Base-by-base conservation (phyloP, 371 early-diverging fungal species). In the Rhizopus sp. region DNA sequence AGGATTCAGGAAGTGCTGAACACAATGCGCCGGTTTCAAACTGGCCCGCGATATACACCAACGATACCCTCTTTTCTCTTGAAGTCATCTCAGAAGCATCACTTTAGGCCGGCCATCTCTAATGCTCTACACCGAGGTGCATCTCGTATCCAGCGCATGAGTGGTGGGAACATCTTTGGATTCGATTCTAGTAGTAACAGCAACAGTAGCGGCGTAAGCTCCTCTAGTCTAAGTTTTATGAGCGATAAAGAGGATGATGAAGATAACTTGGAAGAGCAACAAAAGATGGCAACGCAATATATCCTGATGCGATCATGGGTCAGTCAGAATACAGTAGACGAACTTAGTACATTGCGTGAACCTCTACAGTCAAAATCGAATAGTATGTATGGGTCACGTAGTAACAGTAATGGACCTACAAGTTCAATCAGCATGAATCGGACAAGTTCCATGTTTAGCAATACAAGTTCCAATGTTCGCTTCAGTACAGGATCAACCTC, bases 241-340 rank as follows among this genome's bases (percentile, higher is more conserved):
- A 44, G 37, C 15, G 55, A 55, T 33, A 55, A 16, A 40, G 53
- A 51, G 53, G 68, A 37, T 34, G 75, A 75, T 7, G 80, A 75
- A 5, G 77, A 75, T 39, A 65, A 68, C 16, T 50, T 68, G n/a
- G 63, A 63, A 37, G 73, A 79, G 39, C 80, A 80, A 31, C 80
- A 82, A 32, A 65, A 46, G 12, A 51, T 85, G 39, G 81, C 87
- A 34, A 80, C 83, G 7, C 92, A 92, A 48, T 90, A 90, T 68
- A 70, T 92, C 3, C 55, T 80, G 62, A 80, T 74, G 76, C 70
- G 81, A 3, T 64, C 78, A 5, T 80, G 81, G 81, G 81, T 87
- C 0, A 77, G 81, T 29, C 89, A 92, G 63, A 82, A 83, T 33
- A 90, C 87, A 35, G 83, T 90, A 10, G 92, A 92, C 62, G 90